Evolutionary conservation across 2,329 filamentous ascomycete genomes (phyloP).

Genomic region (Stemphylium beticola): DNA sequence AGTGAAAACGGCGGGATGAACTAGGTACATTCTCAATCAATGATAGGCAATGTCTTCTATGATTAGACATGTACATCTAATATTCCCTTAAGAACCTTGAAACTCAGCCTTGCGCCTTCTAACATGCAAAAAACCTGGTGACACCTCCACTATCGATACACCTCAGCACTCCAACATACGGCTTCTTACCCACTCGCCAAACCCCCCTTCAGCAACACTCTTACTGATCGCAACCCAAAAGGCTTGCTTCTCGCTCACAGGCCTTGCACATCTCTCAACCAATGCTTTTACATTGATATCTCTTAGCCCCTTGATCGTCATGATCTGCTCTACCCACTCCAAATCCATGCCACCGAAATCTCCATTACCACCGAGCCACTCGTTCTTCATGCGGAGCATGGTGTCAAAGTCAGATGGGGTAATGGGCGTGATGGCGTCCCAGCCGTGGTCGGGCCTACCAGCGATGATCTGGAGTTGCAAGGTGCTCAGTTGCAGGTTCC

Average conservation of each 20-base stretch:
- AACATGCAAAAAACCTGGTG: background rate
- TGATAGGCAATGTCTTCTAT: too few relatives aligned
- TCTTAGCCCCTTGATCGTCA: constrained; percentile 57
- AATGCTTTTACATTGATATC: constrained; percentile 61
- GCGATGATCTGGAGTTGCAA: constrained; percentile 61
- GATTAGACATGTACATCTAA: too few relatives aligned
- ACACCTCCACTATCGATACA: background rate
- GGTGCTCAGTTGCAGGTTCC: constrained; percentile 18
- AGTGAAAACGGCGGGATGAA: background rate
- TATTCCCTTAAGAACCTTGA: too few relatives aligned
- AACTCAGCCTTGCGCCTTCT: too few relatives aligned
- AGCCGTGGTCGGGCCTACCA: constrained; percentile 57
- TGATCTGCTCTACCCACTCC: constrained; percentile 65
- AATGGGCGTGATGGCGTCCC: constrained; percentile 54
- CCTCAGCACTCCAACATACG: constrained; percentile 39
- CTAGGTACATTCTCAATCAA: too few relatives aligned
- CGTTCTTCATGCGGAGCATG: constrained; percentile 34
- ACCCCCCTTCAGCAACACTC: constrained; percentile 61
- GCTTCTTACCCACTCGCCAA: constrained; percentile 59
- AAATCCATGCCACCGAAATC: constrained; percentile 46
- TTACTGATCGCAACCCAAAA: constrained; percentile 66
- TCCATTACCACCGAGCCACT: constrained; percentile 26
- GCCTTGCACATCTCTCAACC: constrained; percentile 61
- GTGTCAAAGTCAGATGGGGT: constrained; percentile 28
- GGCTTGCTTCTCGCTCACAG: constrained; percentile 61